Evolutionary conservation across 2,329 filamentous ascomycete species (phyloP).

Genomic region (Alternaria conjuncta): DNA sequence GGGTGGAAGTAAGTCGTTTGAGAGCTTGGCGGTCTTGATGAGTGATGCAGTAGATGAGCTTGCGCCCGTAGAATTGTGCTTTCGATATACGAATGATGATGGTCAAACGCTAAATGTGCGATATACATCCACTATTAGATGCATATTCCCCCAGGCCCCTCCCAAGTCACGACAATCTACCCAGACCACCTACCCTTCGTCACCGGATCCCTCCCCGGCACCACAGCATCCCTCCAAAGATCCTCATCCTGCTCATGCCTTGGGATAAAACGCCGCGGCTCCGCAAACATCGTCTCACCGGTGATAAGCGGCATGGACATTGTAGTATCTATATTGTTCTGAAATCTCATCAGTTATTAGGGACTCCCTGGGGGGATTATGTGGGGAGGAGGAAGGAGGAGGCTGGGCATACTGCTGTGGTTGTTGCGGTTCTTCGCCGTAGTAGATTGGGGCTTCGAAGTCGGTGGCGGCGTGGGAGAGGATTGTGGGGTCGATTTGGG

Average conservation of each 20-base stretch:
- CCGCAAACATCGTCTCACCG: slow-evolving; percentile 8
- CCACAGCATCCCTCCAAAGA: slow-evolving; percentile 24
- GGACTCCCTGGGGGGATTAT: slow-evolving; percentile 8
- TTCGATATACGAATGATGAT: neutral
- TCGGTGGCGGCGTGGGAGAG: slow-evolving; percentile 38
- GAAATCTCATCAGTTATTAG: slow-evolving; percentile 38
- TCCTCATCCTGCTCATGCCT: slow-evolving; percentile 40
- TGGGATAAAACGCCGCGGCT: slow-evolving; percentile 25
- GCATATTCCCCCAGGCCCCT: too few species aligned
- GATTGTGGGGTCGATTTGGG: slow-evolving; percentile 37
- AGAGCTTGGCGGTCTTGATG: neutral
- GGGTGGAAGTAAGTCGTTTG: neutral
- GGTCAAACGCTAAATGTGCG: neutral
- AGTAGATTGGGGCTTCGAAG: slow-evolving; percentile 38
- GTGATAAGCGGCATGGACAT: slow-evolving; percentile 28
- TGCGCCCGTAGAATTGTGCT: neutral
- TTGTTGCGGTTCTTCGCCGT: slow-evolving; percentile 9
- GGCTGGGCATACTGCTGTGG: slow-evolving; percentile 16
- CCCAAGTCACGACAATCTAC: too few species aligned
- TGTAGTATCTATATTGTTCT: slow-evolving; percentile 40
- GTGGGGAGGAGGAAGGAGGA: neutral
- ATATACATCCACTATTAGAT: neutral
- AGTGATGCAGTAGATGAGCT: neutral
- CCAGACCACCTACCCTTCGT: slow-evolving; percentile 4
- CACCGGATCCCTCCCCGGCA: slow-evolving; percentile 31